Percentiles rank a stretch among this genome's conserved stretches.
These are phyloP conservation scores for Talaromyces marneffei DNA, from an alignment of 2,329 filamentous ascomycete species.

Conservation along the genomic window DNA sequence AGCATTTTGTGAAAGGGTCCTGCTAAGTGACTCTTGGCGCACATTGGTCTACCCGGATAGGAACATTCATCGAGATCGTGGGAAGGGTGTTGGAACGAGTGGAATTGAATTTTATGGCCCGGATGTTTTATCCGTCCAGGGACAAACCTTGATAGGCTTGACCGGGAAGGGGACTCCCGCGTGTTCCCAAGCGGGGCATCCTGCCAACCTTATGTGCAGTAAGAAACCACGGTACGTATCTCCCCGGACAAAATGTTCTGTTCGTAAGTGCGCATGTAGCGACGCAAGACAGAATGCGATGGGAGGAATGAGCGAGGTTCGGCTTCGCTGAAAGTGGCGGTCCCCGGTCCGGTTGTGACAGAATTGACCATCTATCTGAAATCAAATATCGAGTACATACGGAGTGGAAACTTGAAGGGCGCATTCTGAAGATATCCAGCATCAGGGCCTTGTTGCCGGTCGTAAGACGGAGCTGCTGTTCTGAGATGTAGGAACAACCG, in stretches of 20 bases:
- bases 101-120: background rate
- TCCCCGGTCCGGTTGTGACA: background rate
- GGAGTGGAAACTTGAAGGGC: background rate
- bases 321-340: background rate
- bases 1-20: background rate
- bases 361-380: background rate
- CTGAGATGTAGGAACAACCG: background rate
- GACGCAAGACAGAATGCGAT: background rate
- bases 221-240: background rate
- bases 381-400: background rate
- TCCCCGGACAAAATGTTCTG: background rate
- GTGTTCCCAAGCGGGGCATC: background rate
- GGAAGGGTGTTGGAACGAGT: background rate
- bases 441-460: background rate
- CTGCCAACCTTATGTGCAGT: background rate
- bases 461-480: background rate
- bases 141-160: slow-evolving; percentile 5
- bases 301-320: background rate
- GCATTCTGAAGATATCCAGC: background rate
- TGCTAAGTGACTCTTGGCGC: background rate
- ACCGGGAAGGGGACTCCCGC: background rate
- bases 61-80: background rate
- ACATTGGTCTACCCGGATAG: background rate
- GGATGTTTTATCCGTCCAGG: slow-evolving; percentile 1
- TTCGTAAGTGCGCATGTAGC: background rate